These are phyloP conservation scores for Diaporthe sp. DNA, from an alignment of 2,329 filamentous ascomycete genomes.

Conservation along the genomic window DNA sequence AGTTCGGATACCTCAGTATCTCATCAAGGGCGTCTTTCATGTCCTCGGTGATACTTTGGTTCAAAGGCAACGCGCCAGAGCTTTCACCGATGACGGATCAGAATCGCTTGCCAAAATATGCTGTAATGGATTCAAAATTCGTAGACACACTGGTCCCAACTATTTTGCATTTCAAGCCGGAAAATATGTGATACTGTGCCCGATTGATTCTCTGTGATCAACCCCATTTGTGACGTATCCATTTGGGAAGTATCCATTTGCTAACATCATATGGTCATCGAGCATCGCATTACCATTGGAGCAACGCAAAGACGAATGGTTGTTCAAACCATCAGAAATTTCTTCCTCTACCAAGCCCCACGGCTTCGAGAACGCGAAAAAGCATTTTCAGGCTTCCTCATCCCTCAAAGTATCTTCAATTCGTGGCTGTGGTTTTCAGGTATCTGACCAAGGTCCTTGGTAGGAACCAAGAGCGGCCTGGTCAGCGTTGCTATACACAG, in stretches of 20 bases:
- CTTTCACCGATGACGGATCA: not conserved
- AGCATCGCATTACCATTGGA: too few relatives aligned
- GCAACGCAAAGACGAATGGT: too few relatives aligned
- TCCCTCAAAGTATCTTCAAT: too few relatives aligned
- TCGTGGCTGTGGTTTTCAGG: not conserved
- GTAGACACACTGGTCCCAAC: not conserved
- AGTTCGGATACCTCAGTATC: too few relatives aligned
- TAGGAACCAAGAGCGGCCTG: not conserved
- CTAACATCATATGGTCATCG: too few relatives aligned
- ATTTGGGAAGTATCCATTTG: too few relatives aligned
- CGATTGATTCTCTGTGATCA: too few relatives aligned
- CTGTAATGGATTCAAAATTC: not conserved
- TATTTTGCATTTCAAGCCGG: not conserved
- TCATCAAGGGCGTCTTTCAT: not conserved
- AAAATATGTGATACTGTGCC: not conserved
- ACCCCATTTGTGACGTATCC: too few relatives aligned
- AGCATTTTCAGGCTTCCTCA: not conserved
- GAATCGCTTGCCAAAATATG: not conserved
- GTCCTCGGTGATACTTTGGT: not conserved
- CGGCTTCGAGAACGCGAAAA: too few relatives aligned
- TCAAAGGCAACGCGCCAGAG: not conserved
- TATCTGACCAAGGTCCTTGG: not conserved
- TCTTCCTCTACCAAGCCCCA: too few relatives aligned
- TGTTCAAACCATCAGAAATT: too few relatives aligned
- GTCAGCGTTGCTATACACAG: not conserved